These are phyloP conservation scores for Astragalus glycyphyllos DNA, from an alignment of 306 rosid genomes.

Conservation along the genomic window DNA sequence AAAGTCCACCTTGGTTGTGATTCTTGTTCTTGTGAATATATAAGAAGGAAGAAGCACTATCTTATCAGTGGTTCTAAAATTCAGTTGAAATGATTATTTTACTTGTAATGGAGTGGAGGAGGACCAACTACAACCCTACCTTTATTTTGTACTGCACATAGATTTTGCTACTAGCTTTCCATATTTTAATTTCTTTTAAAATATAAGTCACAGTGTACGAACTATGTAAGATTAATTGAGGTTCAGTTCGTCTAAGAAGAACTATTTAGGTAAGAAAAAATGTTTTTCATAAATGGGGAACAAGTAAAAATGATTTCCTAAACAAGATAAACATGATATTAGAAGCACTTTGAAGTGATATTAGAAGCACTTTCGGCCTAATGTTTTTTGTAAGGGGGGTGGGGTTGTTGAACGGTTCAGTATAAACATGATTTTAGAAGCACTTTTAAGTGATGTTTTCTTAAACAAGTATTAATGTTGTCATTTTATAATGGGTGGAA, in stretches of 20 bases:
- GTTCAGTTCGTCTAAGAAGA: too few species aligned
- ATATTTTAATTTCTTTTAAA: background rate
- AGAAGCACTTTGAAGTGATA: too few species aligned
- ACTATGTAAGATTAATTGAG: background rate
- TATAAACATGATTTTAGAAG: conserved; percentile 17
- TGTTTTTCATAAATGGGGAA: too few species aligned
- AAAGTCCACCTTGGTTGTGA: conserved; percentile 12
- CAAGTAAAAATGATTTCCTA: background rate
- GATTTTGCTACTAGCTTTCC: conserved; percentile 7
- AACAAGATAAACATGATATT: too few species aligned
- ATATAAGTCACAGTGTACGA: conserved; percentile 1
- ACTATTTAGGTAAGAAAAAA: background rate
- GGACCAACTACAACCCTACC: background rate
- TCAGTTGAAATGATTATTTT: background rate
- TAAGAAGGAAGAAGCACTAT: conserved; percentile 23
- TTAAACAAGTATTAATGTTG: conserved; percentile 11
- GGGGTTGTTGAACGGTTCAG: background rate
- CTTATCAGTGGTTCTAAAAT: conserved; percentile 25
- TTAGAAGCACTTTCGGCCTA: too few species aligned
- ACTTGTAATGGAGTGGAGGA: conserved; percentile 2
- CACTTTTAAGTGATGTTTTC: conserved; percentile 39
- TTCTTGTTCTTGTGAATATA: conserved; percentile 6
- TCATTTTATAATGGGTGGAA: conserved; percentile 27
- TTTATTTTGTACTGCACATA: conserved; percentile 12
- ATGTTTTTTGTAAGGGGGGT: background rate